Conservation (phyloP, 2,329 filamentous ascomycete genomes). For the Aspergillaceae sp. region DNA sequence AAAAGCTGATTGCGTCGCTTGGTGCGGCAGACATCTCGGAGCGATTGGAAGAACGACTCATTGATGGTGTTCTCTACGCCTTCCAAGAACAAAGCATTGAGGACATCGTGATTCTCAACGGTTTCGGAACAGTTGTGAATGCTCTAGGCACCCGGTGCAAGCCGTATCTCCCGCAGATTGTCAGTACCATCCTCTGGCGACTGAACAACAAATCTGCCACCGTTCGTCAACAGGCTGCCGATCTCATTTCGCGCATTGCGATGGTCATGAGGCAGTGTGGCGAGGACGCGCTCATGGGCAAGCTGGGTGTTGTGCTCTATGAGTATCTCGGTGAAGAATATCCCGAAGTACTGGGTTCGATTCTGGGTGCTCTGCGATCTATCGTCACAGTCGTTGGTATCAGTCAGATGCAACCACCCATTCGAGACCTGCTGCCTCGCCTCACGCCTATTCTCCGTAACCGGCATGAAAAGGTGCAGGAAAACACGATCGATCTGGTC, state of each 20-base stretch:
- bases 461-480: constrained; percentile 97
- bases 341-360: constrained; percentile 92
- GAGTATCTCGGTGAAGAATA: constrained; percentile 99
- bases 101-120: constrained; percentile 91
- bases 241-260: constrained; percentile 91
- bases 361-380: constrained; percentile 84
- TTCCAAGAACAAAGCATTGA: constrained; percentile 98
- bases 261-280: constrained; percentile 99
- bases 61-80: constrained; percentile 88
- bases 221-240: constrained; percentile 91
- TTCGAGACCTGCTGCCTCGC: constrained; percentile 88
- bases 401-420: constrained; percentile 94
- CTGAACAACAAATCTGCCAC: constrained; percentile 97
- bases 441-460: constrained; percentile 97
- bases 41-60: constrained; percentile 81
- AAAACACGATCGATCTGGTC: constrained; percentile 96
- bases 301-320: constrained; percentile 88
- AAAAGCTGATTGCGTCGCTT: constrained; percentile 88
- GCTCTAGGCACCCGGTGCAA: constrained; percentile 89
- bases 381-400: constrained; percentile 98
- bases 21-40: constrained; percentile 92
- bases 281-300: constrained; percentile 91
- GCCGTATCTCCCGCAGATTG: constrained; percentile 92
- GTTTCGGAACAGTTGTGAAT: constrained; percentile 95
- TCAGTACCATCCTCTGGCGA: constrained; percentile 90